Percentiles rank a stretch among this genome's conserved stretches.
Conservation (phyloP, 2,329 filamentous ascomycete genomes). For the Paramyrothecium sp. region DNA sequence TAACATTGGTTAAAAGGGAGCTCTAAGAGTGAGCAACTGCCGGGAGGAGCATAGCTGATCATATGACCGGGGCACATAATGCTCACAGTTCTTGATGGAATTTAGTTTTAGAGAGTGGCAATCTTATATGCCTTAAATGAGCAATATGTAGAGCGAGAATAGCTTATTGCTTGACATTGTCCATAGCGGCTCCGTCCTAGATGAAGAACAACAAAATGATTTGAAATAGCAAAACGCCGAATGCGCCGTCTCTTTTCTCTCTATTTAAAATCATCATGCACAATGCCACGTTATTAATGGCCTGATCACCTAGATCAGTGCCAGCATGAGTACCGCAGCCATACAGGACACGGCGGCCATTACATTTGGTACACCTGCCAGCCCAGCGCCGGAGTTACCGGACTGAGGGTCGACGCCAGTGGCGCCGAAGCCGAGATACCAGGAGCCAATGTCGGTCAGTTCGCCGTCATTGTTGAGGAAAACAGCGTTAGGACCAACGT, state of each 20-base stretch:
- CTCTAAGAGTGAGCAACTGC: not conserved
- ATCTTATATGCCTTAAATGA: no score
- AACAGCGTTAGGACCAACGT: constrained; percentile 70
- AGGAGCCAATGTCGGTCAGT: constrained; percentile 73
- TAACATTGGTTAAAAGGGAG: not conserved
- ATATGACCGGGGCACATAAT: no score
- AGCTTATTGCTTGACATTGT: no score
- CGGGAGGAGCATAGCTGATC: not conserved
- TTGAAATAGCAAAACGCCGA: not conserved
- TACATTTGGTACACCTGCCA: no score
- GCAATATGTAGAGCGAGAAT: no score
- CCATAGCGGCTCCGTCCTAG: no score
- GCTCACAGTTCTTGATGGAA: no score
- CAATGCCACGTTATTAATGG: not conserved
- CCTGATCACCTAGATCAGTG: not conserved
- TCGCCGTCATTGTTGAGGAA: constrained; percentile 68
- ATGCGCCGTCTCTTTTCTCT: not conserved
- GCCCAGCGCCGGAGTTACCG: constrained; percentile 1
- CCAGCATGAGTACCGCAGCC: not conserved
- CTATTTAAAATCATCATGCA: not conserved
- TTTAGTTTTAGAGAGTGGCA: no score
- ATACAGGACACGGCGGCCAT: not conserved
- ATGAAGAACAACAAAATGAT: not conserved
- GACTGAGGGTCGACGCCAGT: constrained; percentile 42
- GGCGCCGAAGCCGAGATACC: constrained; percentile 65